Evolutionary conservation across 306 rosid species (phyloP).

Genomic region (Trifolium pratense): DNA sequence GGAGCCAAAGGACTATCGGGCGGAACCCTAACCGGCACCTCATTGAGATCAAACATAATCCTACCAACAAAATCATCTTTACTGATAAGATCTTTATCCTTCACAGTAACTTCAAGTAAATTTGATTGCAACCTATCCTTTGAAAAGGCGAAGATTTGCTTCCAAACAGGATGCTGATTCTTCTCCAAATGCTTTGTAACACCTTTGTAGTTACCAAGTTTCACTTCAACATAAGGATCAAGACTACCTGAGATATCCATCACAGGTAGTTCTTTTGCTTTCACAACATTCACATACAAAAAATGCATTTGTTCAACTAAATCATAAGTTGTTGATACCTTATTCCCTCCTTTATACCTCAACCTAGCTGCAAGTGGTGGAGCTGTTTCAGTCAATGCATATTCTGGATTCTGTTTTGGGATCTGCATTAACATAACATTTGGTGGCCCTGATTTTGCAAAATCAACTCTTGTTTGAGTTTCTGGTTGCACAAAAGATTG

Average conservation of each 20-base stretch:
- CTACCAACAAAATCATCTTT: conserved; percentile 95
- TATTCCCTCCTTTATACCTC: conserved; percentile 60
- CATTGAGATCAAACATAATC: conserved; percentile 61
- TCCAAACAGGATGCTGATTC: conserved; percentile 92
- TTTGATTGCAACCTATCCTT: conserved; percentile 77
- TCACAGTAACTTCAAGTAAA: conserved; percentile 76
- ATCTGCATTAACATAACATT: conserved; percentile 69
- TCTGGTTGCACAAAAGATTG: conserved; percentile 8
- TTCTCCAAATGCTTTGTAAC: conserved; percentile 74
- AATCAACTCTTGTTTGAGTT: conserved; percentile 57
- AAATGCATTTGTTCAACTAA: conserved; percentile 90
- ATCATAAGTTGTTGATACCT: conserved; percentile 87
- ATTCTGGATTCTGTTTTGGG: conserved; percentile 78
- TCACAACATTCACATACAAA: conserved; percentile 87
- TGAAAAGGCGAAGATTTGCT: conserved; percentile 85
- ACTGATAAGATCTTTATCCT: conserved; percentile 70
- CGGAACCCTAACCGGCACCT: conserved; percentile 73
- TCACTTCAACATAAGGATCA: conserved; percentile 96
- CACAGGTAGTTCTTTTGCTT: conserved; percentile 83
- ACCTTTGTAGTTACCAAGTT: conserved; percentile 90
- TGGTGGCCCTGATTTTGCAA: conserved; percentile 69
- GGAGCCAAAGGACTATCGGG: conserved; percentile 99
- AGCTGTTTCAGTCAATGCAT: conserved; percentile 69
- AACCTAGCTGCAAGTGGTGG: conserved; percentile 86
- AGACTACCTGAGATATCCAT: conserved; percentile 92